Evolutionary conservation across 345 rosid genomes (phyloP).

Genomic region (Eutrema japonicum): DNA sequence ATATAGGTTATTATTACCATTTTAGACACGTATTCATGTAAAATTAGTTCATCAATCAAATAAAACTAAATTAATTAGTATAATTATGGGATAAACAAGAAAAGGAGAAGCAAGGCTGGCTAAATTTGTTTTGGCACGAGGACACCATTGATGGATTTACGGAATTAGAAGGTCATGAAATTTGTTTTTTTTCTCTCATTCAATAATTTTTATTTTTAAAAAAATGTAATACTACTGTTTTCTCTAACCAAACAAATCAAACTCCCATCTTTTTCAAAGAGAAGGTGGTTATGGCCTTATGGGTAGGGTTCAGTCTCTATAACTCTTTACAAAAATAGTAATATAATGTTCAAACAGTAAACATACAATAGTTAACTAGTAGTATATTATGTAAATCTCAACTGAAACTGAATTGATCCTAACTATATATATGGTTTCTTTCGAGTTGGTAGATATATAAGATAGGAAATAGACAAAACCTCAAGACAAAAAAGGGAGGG

Average conservation of each 20-base stretch:
- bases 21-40: constrained; percentile 20
- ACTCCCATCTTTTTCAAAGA: constrained; percentile 38
- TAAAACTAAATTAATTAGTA: not conserved
- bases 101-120: constrained; percentile 19
- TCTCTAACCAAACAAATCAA: constrained; percentile 26
- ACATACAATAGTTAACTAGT: not conserved
- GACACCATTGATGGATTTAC: constrained; percentile 39
- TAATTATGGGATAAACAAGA: constrained; percentile 14
- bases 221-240: not conserved
- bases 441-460: not conserved
- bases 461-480: constrained; percentile 8
- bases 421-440: not conserved
- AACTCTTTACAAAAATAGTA: not conserved
- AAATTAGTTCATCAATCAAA: constrained; percentile 3
- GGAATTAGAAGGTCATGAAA: constrained; percentile 31
- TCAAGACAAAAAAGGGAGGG: too few relatives aligned
- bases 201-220: not conserved
- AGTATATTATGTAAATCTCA: not conserved
- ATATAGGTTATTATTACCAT: constrained; percentile 13
- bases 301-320: constrained; percentile 29
- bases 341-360: not conserved
- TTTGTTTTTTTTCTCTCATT: constrained; percentile 14
- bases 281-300: constrained; percentile 11
- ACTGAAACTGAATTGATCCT: constrained; percentile 1
- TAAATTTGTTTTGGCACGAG: constrained; percentile 33